Conservation (phyloP, 805 yeast species). For the Jamesozyma jinghongensis region DNA sequence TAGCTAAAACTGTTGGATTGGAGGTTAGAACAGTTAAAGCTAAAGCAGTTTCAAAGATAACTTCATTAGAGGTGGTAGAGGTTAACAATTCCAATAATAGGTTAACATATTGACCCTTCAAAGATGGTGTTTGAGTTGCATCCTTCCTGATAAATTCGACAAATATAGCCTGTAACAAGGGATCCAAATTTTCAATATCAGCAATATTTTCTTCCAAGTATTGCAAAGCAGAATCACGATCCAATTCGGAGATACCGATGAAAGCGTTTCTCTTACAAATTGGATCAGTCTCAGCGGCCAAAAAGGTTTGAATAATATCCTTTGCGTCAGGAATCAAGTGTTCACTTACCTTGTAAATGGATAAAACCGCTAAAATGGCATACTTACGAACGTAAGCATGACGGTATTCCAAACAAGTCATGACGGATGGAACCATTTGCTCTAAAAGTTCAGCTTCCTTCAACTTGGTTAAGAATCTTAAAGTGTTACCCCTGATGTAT, state of each 20-base stretch:
- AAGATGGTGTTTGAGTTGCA: constrained; percentile 50
- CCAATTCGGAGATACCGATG: constrained; percentile 71
- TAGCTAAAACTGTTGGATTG: constrained; percentile 56
- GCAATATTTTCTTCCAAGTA: constrained; percentile 66
- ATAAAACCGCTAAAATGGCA: constrained; percentile 83
- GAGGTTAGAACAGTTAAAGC: constrained; percentile 56
- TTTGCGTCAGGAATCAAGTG: constrained; percentile 95
- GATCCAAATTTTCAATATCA: constrained; percentile 58
- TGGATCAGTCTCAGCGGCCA: constrained; percentile 79
- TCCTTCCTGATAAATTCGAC: constrained; percentile 88
- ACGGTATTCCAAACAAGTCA: constrained; percentile 87
- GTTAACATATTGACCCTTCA: constrained; percentile 62
- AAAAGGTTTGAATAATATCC: constrained; percentile 63
- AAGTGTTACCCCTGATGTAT: constrained; percentile 88
- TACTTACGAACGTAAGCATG: constrained; percentile 97
- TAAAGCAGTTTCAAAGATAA: constrained; percentile 84
- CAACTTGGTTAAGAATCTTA: constrained; percentile 82
- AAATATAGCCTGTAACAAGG: constrained; percentile 78
- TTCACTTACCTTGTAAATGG: constrained; percentile 74
- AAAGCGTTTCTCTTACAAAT: constrained; percentile 95
- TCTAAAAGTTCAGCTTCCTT: constrained; percentile 91
- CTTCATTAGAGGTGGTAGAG: constrained; percentile 47
- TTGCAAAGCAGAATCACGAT: constrained; percentile 75
- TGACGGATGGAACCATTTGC: constrained; percentile 87
- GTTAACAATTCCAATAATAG: constrained; percentile 68